phyloP scores from a whole-genome alignment of 2,329 filamentous ascomycete species.

The Aspergillus pseudotamarii region DNA sequence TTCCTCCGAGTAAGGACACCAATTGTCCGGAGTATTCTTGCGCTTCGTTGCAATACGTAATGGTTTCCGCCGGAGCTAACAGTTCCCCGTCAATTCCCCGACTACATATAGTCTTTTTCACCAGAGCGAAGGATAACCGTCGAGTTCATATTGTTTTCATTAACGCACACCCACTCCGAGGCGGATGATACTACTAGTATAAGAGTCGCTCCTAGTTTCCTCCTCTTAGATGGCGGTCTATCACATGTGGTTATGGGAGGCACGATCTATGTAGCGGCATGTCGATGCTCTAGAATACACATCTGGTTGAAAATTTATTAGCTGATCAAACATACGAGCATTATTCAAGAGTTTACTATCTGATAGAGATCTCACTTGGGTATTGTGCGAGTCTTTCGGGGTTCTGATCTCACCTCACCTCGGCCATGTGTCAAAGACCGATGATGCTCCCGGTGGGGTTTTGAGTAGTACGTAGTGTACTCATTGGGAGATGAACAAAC shows the following conservation, averaged over 20 bases:
- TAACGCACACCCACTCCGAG: not conserved
- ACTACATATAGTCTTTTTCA: not conserved
- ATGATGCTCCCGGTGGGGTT: not conserved
- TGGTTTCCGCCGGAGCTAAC: not conserved
- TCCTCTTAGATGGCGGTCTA: not conserved
- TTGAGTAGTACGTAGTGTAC: not conserved
- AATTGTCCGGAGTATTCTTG: not conserved
- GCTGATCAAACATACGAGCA: not conserved
- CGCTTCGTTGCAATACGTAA: not conserved
- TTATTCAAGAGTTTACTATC: not conserved
- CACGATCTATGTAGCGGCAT: not conserved
- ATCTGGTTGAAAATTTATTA: not conserved
- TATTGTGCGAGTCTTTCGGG: not conserved
- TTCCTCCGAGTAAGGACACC: not conserved
- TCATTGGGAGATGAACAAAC: not conserved
- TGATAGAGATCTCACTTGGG: not conserved
- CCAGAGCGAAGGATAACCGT: not conserved
- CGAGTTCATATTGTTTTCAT: not conserved
- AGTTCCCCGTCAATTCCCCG: not conserved
- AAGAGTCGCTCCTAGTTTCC: not conserved
- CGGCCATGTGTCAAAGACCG: not conserved
- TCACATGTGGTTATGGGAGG: not conserved
- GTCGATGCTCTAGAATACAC: not conserved
- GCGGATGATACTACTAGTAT: not conserved
- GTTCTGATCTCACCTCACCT: slow-evolving; percentile 1